phyloP scores from a whole-genome alignment of 225 moss, liverwort and hornwort species.

The Physcomitrium patens region DNA sequence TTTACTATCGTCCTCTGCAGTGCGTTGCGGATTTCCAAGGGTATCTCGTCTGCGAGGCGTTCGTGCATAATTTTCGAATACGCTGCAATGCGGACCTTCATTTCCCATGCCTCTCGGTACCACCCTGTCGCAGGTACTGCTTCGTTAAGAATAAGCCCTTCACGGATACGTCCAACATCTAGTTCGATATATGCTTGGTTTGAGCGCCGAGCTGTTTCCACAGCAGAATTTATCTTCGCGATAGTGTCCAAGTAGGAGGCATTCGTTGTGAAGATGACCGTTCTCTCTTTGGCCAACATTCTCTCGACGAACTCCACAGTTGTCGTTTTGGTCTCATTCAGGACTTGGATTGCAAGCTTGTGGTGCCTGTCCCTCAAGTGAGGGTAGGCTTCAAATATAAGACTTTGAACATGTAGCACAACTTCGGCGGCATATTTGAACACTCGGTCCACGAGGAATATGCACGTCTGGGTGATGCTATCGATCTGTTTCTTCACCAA shows the following conservation, averaged over 20 bases:
- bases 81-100: too few relatives aligned
- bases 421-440: conserved; percentile 36
- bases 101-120: too few relatives aligned
- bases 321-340: not conserved
- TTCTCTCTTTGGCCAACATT: conserved; percentile 39
- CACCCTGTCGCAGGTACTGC: too few relatives aligned
- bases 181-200: too few relatives aligned
- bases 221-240: too few relatives aligned
- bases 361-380: conserved; percentile 15
- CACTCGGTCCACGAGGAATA: conserved; percentile 28
- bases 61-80: too few relatives aligned
- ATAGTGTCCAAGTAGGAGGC: conserved; percentile 8
- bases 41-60: too few relatives aligned
- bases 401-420: conserved; percentile 1
- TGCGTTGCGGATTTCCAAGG: too few relatives aligned
- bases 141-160: too few relatives aligned
- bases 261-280: conserved; percentile 38
- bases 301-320: conserved; percentile 30
- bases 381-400: conserved; percentile 20
- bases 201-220: too few relatives aligned
- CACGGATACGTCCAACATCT: too few relatives aligned
- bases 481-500: conserved; percentile 43
- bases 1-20: too few relatives aligned
- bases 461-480: conserved; percentile 24
- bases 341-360: not conserved